Percentiles rank a stretch among this genome's conserved stretches.
These are phyloP conservation scores for Monilinia fructicola DNA, from an alignment of 2,329 filamentous ascomycete species.

Conservation along the genomic window DNA sequence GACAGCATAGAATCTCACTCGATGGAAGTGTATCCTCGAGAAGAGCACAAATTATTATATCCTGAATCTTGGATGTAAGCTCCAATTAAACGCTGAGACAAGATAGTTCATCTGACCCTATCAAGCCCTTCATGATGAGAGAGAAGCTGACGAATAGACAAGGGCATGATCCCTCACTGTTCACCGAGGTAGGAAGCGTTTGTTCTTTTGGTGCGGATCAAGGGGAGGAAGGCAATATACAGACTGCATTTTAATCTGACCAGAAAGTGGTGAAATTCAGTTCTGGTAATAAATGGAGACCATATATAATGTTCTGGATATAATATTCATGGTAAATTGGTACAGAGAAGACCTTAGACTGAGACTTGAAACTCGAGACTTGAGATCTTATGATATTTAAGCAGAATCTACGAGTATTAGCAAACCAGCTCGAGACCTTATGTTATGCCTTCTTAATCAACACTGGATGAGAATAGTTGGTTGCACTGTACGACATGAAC, in stretches of 20 bases:
- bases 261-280: slow-evolving; percentile 61
- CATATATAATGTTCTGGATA: slow-evolving; percentile 45
- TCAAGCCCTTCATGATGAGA: slow-evolving; percentile 52
- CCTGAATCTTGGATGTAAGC: slow-evolving; percentile 45
- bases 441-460: background rate
- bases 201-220: slow-evolving; percentile 54
- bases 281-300: slow-evolving; percentile 62
- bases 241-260: slow-evolving; percentile 48
- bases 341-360: background rate
- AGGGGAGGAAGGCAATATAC: slow-evolving; percentile 49
- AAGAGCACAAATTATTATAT: slow-evolving; percentile 54
- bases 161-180: background rate
- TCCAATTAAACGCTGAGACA: slow-evolving; percentile 51
- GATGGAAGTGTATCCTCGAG: slow-evolving; percentile 63
- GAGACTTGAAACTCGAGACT: background rate
- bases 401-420: background rate
- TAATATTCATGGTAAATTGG: slow-evolving; percentile 27
- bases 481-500: slow-evolving; percentile 7
- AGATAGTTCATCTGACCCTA: slow-evolving; percentile 44
- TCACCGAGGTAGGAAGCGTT: slow-evolving; percentile 51
- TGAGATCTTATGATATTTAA: background rate
- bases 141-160: slow-evolving; percentile 50
- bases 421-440: background rate
- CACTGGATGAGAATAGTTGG: background rate
- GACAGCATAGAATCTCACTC: slow-evolving; percentile 40